Base-by-base conservation (phyloP, 768 basidiomycete species). In the Suillus brevipes region DNA sequence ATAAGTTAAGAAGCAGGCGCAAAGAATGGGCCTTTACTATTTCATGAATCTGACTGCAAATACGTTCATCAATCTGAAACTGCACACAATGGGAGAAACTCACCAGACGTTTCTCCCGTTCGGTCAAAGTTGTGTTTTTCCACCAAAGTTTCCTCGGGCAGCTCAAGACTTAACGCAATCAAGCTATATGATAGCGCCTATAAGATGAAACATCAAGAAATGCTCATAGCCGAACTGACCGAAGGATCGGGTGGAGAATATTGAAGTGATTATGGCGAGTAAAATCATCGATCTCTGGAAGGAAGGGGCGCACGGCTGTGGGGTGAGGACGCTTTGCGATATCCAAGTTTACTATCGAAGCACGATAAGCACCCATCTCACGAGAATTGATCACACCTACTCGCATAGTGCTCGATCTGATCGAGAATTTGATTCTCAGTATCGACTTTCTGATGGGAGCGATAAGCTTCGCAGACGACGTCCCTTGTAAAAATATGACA, bases 31-130 rank as follows among this genome's bases (percentile, higher is more conserved):
- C 25, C 59, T 28, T 40, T 61, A 78, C 77, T 80, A 81, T 66
- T 79, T 77, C 78, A 80, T 81, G 71, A 73, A 78, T 14, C 80
- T 70, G 18, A 75, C 78, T 79, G 56, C 16, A 16, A 34, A 49
- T 10, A 47, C n/a, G 18, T 38, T 58, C 18, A 31, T 23, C 9
- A 25, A 16, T 25, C 23, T 45, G 25, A 52, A 38, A 49, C 36
- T 52, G 5, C 18, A 55, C 16, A 36, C 50, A 31, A 5, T 20
- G 31, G 18, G 40, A 38, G 36, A 66, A 43, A 65, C 74, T 23
- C 61, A 76, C 76, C 67, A 63, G 69, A 75, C 0, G 76, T 71
- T 62, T 79, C 75, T 14, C 74, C 72, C 45, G 68, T 67, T 4
- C 68, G 66, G 34, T 70, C 67, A 52, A 68, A 78, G 16, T 65